Percentiles rank a stretch among this genome's conserved stretches.
Conservation (phyloP, 2,329 filamentous ascomycete species). For the Hymenotorrendiella dingleyae region DNA sequence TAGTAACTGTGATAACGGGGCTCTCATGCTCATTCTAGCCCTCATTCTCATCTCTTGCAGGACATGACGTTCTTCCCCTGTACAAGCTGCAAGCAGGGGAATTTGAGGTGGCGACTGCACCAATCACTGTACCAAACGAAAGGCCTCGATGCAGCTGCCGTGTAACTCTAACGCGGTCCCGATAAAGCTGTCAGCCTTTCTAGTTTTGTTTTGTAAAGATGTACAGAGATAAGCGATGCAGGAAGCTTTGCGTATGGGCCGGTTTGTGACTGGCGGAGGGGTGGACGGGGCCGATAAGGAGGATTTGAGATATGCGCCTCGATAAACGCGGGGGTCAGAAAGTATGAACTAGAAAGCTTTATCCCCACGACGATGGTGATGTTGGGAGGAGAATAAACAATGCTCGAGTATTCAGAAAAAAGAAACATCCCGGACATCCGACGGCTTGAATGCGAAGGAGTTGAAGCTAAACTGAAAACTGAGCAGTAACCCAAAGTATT, state of each 20-base stretch:
- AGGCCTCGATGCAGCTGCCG: neutral
- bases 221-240: conserved; percentile 3
- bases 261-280: neutral
- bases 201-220: conserved; percentile 2
- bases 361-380: neutral
- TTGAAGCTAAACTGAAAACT: too few relatives aligned
- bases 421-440: neutral
- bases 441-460: neutral
- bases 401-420: neutral
- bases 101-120: neutral
- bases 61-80: neutral
- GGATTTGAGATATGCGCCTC: neutral
- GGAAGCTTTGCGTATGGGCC: neutral
- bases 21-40: neutral
- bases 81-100: neutral
- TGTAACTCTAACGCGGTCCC: neutral
- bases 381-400: neutral
- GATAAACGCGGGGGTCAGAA: neutral
- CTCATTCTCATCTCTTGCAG: neutral
- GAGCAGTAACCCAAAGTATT: too few relatives aligned
- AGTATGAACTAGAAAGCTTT: neutral
- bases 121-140: neutral
- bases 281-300: neutral
- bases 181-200: conserved; percentile 5
- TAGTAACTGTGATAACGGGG: too few relatives aligned